Evolutionary conservation across 805 yeast genomes (phyloP).

Genomic region (Ogataea neopini): DNA sequence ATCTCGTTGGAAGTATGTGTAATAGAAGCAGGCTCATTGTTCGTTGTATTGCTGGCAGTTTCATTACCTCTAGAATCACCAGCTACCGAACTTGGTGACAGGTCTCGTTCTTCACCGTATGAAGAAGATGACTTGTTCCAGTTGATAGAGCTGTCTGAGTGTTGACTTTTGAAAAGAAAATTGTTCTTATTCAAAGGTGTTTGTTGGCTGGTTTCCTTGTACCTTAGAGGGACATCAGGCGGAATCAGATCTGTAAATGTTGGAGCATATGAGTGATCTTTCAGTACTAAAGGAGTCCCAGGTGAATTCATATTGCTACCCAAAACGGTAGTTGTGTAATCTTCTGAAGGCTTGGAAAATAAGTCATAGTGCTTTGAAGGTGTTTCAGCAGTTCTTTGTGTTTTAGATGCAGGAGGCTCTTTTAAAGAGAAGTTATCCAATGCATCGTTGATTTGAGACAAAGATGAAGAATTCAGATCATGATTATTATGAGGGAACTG

Average conservation of each 20-base stretch:
- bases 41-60: constrained; percentile 2
- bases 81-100: constrained; percentile 10
- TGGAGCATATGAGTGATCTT: constrained; percentile 22
- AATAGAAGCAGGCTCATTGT: constrained; percentile 1
- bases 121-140: background rate
- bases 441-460: constrained; percentile 5
- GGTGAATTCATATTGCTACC: constrained; percentile 25
- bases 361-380: constrained; percentile 24
- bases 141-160: background rate
- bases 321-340: constrained; percentile 8
- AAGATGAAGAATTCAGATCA: constrained; percentile 5
- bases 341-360: constrained; percentile 14
- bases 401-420: constrained; percentile 9
- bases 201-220: constrained; percentile 1
- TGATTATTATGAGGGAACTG: background rate
- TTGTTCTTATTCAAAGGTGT: background rate
- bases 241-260: constrained; percentile 23
- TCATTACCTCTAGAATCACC: background rate
- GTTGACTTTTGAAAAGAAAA: background rate
- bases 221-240: constrained; percentile 14
- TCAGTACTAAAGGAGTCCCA: constrained; percentile 26
- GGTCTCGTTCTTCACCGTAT: constrained; percentile 8
- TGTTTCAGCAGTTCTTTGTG: constrained; percentile 6
- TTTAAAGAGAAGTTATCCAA: constrained; percentile 8
- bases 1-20: background rate